Evolutionary conservation across 108 stramenopile species (phyloP), one percentile per base, ranked within the genome.

Genomic region (Schizochytrium sp.): DNA sequence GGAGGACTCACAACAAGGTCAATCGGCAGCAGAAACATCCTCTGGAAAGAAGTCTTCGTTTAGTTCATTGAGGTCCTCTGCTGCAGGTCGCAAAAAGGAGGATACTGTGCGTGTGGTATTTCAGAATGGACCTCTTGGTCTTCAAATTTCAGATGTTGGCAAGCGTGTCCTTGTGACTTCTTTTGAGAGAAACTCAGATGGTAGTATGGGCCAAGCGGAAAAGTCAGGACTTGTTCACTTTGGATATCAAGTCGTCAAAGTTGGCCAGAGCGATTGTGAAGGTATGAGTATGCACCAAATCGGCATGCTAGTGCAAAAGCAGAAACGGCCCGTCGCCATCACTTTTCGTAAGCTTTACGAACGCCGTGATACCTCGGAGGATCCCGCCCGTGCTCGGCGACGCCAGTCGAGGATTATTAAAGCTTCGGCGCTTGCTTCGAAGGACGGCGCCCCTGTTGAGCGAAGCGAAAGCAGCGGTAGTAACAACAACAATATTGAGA

Each of bases 171-270:
- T 83, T 47, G 76, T 83, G 50, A 83, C 76, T 10, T 42, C 5
- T 56, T 83, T 83, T 42, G 76, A 83, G 2, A 83, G 40, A 47
- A 83, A 83, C 1, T 53, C 76, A 1, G 76, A 83, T 28, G 76
- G 76, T 5, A 55, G 50, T 5, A 83, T 55, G 76, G 76, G 76
- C 53, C 76, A 83, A 2, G 76, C 76, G 45, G 76, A 83, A 42
- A 83, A 55, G 76, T 83, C 76, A 5, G 76, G 76, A n/a, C 8
- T 83, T n/a, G 76, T 83, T 47, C 76, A 83, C 76, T 83, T 83
- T 50, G 76, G 76, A 10, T 55, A 10, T 53, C 76, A 83, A 53
- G 76, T 83, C 10, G 53, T 83, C 53, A 49, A 55, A 53, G 76
- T 83, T n/a, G 76, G 76, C 12, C 47, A 7, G 17, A 38, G 50